A percentile compares a stretch with the other conserved stretches of the same genome.
Conservation (phyloP, 345 rosid species). For the Kandelia obovata region DNA sequence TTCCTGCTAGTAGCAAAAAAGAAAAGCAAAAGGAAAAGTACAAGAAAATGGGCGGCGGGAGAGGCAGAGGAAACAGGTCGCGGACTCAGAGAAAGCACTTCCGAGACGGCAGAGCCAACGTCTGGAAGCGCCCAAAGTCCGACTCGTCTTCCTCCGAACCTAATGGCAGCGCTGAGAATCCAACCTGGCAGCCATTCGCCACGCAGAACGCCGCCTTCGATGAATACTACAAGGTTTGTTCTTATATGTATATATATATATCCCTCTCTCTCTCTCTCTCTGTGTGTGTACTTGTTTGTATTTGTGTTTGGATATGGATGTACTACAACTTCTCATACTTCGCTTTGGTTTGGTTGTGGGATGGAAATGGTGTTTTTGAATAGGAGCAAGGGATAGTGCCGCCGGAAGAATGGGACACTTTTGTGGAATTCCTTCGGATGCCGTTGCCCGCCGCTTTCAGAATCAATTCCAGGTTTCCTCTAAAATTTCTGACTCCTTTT, state of each 20-base stretch:
- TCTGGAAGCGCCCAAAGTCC: constrained; percentile 55
- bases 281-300: neutral
- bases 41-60: constrained; percentile 35
- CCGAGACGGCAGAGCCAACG: constrained; percentile 64
- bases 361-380: no score
- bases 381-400: constrained; percentile 82
- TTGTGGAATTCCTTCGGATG: constrained; percentile 63
- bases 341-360: no score
- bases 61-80: constrained; percentile 58
- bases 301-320: neutral
- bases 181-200: constrained; percentile 55
- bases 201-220: constrained; percentile 70
- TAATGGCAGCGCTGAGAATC: constrained; percentile 20
- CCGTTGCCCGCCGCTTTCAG: constrained; percentile 97
- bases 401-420: constrained; percentile 75
- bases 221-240: constrained; percentile 72
- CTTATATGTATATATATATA: neutral
- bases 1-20: neutral
- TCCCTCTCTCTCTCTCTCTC: neutral
- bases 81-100: constrained; percentile 62
- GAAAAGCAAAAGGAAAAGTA: constrained; percentile 13
- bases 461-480: constrained; percentile 68
- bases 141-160: constrained; percentile 40
- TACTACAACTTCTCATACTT: no score
- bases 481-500: neutral